Conservation (phyloP, 2,329 filamentous ascomycete species). For the Tolypocladium capitatum region DNA sequence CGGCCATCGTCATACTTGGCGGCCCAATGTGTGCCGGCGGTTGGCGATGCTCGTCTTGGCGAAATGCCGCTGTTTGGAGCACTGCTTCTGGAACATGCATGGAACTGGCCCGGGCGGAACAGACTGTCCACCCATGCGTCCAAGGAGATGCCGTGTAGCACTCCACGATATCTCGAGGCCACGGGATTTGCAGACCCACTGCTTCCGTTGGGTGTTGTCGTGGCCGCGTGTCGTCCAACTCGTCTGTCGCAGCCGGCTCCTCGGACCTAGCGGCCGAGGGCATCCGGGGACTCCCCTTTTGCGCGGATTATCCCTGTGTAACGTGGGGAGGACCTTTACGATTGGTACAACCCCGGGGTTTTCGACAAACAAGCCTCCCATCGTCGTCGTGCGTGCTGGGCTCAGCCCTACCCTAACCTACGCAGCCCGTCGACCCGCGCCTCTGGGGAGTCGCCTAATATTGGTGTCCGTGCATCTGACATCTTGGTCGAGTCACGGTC, state of each 20-base stretch:
- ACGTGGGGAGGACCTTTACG: too few relatives aligned
- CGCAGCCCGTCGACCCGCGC: too few relatives aligned
- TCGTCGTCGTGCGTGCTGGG: too few relatives aligned
- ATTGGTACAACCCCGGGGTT: not conserved
- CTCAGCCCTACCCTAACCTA: not conserved
- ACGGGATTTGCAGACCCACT: too few relatives aligned
- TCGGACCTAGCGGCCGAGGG: too few relatives aligned
- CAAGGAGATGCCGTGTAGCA: not conserved
- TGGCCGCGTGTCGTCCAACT: not conserved
- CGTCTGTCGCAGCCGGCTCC: too few relatives aligned
- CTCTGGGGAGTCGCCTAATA: too few relatives aligned
- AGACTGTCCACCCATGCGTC: not conserved
- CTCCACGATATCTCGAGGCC: not conserved
- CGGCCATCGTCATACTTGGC: too few relatives aligned
- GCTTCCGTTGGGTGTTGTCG: too few relatives aligned
- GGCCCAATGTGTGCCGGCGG: not conserved
- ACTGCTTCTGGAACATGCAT: not conserved
- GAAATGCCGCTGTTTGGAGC: not conserved
- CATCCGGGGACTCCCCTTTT: too few relatives aligned
- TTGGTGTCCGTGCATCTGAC: too few relatives aligned
- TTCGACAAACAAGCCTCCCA: not conserved
- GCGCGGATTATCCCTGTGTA: too few relatives aligned
- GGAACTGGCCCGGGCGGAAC: not conserved
- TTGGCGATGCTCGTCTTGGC: not conserved
- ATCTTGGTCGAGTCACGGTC: not conserved